Evolutionary conservation across 352 stramenopile species (phyloP), one percentile per base, ranked within the genome.

Genomic region (Phytophthora cajani): DNA sequence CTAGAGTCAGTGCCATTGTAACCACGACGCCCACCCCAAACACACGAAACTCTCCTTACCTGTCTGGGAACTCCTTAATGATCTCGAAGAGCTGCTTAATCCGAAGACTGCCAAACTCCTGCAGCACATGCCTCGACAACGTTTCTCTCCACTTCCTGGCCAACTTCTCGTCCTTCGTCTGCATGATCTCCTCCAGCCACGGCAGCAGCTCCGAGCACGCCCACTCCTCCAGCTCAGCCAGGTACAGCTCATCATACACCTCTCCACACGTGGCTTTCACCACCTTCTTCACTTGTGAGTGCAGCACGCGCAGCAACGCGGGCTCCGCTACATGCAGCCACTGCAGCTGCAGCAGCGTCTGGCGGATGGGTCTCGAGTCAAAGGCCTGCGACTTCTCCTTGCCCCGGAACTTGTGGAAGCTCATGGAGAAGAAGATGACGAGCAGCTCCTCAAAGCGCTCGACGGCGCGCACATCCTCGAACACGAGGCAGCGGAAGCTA

Each of bases 1-100:
- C 40, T 46, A 11, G 7, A 38, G 50, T 59, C 12, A 61, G 36
- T 47, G 7, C 30, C 7, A 36, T 36, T 33, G 30, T 9, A 33
- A 33, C 30, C 30, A 10, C 25, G 10, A 23, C 44, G 6, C 38
- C 27, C 32, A 27, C 59, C 9, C 8, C 19, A 42, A 23, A 5
- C 27, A 63, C 53, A 59, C 9, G 46, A 60, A 7, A 30, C 33
- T 25, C 27, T 27, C 32, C 44, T 36, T 36, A 85, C 64, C 91
- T 98, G 72, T 99, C 97, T 0, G 97, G 97, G 76, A 97, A 99
- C 57, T 99, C 97, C 11, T 96, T 95, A 59, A 99, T 97, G 33
- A 99, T 97, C 57, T 99, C 95, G 80, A 99, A 99, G 11, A 99
- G 70, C 79, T 99, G 92, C 27, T 80, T 76, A 57, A 98, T 97